phyloP scores from a whole-genome alignment of 345 rosid species.

The Salix suchowensis region DNA sequence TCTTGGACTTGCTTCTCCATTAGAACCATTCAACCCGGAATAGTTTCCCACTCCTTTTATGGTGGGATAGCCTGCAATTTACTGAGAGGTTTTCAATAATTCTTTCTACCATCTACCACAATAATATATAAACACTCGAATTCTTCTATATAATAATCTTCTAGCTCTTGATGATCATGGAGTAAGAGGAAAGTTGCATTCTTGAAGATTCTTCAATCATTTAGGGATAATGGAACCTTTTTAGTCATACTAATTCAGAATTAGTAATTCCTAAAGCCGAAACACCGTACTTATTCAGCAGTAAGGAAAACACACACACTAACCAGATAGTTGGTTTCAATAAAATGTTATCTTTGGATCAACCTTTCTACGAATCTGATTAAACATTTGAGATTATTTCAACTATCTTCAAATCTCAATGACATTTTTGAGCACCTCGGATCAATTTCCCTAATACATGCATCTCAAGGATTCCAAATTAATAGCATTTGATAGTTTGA shows the following conservation, averaged over 20 bases:
- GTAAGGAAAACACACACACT: background rate
- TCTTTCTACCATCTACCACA: slow-evolving; percentile 7
- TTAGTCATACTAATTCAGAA: background rate
- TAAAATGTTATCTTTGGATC: background rate
- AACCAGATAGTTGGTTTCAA: background rate
- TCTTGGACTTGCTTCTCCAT: slow-evolving; percentile 49
- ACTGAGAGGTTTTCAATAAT: slow-evolving; percentile 18
- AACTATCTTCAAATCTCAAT: background rate
- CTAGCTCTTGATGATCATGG: background rate
- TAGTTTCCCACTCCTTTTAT: slow-evolving; percentile 47
- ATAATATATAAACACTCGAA: background rate
- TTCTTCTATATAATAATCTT: background rate
- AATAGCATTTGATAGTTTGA: background rate
- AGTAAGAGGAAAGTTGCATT: background rate
- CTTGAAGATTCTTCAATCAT: background rate
- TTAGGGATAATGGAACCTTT: background rate
- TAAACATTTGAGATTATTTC: background rate
- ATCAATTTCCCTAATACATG: background rate
- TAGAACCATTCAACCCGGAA: slow-evolving; percentile 35
- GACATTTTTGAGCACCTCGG: background rate
- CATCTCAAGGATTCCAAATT: background rate
- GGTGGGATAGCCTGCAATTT: slow-evolving; percentile 54
- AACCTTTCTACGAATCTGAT: background rate
- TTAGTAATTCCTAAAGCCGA: background rate
- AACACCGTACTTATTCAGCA: background rate